A percentile compares a stretch with the other conserved stretches of the same genome.
Conservation (phyloP, 1,284 basidiomycete genomes). For the Moniliella sp. region DNA sequence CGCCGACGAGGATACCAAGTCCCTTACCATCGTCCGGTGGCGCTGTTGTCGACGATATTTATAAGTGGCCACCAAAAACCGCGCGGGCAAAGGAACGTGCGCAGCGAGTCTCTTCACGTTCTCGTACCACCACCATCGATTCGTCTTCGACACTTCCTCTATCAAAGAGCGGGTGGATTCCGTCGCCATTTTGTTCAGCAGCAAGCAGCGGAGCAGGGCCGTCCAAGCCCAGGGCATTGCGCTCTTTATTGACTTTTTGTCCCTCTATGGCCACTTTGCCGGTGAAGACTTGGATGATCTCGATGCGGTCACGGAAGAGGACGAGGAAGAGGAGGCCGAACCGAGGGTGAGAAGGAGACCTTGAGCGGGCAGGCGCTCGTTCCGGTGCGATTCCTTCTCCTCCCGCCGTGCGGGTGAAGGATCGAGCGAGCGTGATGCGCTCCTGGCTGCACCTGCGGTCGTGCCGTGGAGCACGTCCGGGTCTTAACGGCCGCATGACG, state of each 20-base stretch:
- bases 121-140: conserved; percentile 22
- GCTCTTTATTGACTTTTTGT: conserved; percentile 31
- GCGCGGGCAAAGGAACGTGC: conserved; percentile 10
- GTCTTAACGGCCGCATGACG: too few species aligned
- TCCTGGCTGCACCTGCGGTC: neutral
- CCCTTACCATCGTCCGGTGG: conserved; percentile 28
- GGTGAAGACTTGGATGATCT: conserved; percentile 25
- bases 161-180: conserved; percentile 29
- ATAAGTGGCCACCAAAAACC: conserved; percentile 29
- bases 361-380: too few species aligned
- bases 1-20: conserved; percentile 16
- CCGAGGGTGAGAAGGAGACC: conserved; percentile 7
- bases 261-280: conserved; percentile 29
- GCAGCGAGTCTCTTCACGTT: conserved; percentile 24
- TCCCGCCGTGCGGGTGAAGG: neutral
- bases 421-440: neutral
- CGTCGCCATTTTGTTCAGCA: conserved; percentile 20
- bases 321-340: conserved; percentile 11
- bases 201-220: conserved; percentile 22
- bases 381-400: neutral
- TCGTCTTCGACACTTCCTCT: conserved; percentile 17
- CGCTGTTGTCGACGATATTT: conserved; percentile 31
- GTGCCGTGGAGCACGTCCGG: neutral
- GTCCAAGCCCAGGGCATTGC: conserved; percentile 21
- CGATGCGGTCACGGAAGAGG: conserved; percentile 17